A percentile compares a stretch with the other conserved stretches of the same genome.
These are phyloP conservation scores for Penicillium sp. DNA, from an alignment of 2,329 filamentous ascomycete genomes.

Conservation along the genomic window DNA sequence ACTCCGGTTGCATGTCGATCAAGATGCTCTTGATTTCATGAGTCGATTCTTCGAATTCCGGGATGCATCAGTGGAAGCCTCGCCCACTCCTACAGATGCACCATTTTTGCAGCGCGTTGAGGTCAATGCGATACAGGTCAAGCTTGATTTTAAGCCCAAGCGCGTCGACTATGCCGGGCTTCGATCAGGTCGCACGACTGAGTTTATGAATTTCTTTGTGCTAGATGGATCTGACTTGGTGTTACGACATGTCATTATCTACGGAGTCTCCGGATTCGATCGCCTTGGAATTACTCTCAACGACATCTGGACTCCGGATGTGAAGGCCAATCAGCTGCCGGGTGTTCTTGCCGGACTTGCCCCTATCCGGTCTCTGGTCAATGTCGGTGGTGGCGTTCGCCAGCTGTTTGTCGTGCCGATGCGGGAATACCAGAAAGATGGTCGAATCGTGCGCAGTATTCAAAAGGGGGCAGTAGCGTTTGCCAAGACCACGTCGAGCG, in stretches of 20 bases:
- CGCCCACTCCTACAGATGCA: conserved; percentile 60
- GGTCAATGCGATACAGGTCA: conserved; percentile 74
- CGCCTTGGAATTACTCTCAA: conserved; percentile 84
- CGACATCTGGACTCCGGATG: conserved; percentile 93
- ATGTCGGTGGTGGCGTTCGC: conserved; percentile 78
- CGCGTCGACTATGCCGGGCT: conserved; percentile 92
- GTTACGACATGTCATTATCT: conserved; percentile 82
- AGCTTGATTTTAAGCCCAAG: conserved; percentile 95
- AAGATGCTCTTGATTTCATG: conserved; percentile 95
- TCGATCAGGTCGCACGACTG: conserved; percentile 85
- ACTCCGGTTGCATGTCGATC: conserved; percentile 86
- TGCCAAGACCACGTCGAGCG: conserved; percentile 85
- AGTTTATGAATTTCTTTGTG: conserved; percentile 98
- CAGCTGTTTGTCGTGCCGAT: conserved; percentile 87
- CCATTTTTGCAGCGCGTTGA: conserved; percentile 89
- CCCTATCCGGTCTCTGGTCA: conserved; percentile 82
- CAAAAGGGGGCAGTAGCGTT: conserved; percentile 87
- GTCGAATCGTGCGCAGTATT: conserved; percentile 82
- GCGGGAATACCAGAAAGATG: conserved; percentile 88
- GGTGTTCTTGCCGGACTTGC: conserved; percentile 83
- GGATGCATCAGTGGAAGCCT: conserved; percentile 56
- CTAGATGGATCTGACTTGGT: conserved; percentile 83
- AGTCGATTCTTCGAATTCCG: conserved; percentile 98
- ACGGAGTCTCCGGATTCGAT: conserved; percentile 86
- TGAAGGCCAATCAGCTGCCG: conserved; percentile 81